Conservation (phyloP, 495 filamentous ascomycete species). For the Xylaria intraflava region DNA sequence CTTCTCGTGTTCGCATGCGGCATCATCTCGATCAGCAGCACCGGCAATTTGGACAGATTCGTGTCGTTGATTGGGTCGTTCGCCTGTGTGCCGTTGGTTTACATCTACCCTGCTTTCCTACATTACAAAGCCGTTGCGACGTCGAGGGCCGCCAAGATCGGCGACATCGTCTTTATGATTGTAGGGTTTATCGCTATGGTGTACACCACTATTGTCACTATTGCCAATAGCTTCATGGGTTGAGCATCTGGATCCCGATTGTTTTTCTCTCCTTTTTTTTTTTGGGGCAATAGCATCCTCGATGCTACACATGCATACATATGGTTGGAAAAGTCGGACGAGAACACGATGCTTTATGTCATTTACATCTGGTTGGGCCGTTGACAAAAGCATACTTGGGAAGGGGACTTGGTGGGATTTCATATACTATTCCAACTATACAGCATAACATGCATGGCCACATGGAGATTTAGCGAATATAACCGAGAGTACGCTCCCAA, state of each 20-base stretch:
- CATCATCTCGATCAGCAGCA: constrained; percentile 45
- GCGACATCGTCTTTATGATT: constrained; percentile 49
- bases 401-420: not conserved
- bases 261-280: not conserved
- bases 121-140: constrained; percentile 55
- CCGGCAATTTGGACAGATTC: constrained; percentile 57
- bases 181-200: constrained; percentile 54
- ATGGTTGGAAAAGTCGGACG: not conserved
- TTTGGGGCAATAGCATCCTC: not conserved
- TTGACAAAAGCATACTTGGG: not conserved
- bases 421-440: not conserved
- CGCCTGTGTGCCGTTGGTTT: constrained; percentile 79
- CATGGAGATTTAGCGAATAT: too few species aligned
- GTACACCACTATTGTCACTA: constrained; percentile 54
- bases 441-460: not conserved
- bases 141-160: constrained; percentile 37
- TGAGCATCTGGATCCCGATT: constrained; percentile 1
- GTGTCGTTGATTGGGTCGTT: constrained; percentile 57
- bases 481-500: too few species aligned
- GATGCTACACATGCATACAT: not conserved
- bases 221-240: constrained; percentile 37
- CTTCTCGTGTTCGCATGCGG: constrained; percentile 44
- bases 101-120: constrained; percentile 76
- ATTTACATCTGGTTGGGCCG: not conserved
- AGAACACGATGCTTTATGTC: not conserved